Evolutionary conservation across 2,329 filamentous ascomycete genomes (phyloP).

Genomic region (Chrysoporthe deuterocubensis): DNA sequence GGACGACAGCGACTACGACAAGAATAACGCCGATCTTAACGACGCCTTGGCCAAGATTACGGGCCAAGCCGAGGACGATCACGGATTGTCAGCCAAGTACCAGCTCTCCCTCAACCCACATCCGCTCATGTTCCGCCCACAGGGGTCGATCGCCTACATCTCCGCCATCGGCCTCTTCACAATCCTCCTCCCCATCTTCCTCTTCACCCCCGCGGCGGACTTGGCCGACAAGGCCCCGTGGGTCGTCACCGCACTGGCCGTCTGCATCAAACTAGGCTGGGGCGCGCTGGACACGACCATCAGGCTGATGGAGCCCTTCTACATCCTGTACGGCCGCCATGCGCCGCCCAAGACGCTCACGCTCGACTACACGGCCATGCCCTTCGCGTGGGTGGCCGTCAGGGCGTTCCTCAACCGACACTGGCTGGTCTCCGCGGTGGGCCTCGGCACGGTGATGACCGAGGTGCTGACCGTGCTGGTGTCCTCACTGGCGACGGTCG

Average conservation of each 20-base stretch:
- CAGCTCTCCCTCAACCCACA: slow-evolving; percentile 65
- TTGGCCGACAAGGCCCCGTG: slow-evolving; percentile 67
- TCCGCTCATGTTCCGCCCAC: slow-evolving; percentile 68
- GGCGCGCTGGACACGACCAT: slow-evolving; percentile 69
- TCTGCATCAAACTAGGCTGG: slow-evolving; percentile 71
- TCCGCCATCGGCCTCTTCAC: slow-evolving; percentile 60
- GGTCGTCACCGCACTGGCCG: slow-evolving; percentile 67
- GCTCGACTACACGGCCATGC: slow-evolving; percentile 74
- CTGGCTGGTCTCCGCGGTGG: slow-evolving; percentile 68
- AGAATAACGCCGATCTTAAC: not conserved
- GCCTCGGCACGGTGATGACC: slow-evolving; percentile 71
- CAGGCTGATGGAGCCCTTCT: slow-evolving; percentile 76
- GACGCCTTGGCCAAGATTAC: slow-evolving; percentile 4
- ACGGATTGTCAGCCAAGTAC: slow-evolving; percentile 39
- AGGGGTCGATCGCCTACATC: slow-evolving; percentile 65
- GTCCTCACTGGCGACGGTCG: slow-evolving; percentile 66
- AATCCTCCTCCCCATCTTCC: slow-evolving; percentile 61
- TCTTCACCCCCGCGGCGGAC: slow-evolving; percentile 60
- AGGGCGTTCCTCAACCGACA: slow-evolving; percentile 67
- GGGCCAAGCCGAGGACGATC: not conserved
- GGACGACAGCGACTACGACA: slow-evolving; percentile 43
- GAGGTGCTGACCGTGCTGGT: slow-evolving; percentile 75
- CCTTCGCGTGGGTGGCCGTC: slow-evolving; percentile 68
- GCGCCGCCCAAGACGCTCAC: slow-evolving; percentile 68
- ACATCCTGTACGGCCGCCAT: slow-evolving; percentile 68